Evolutionary conservation across 768 basidiomycete genomes (phyloP).

Genomic region (Lactarius hatsudake): DNA sequence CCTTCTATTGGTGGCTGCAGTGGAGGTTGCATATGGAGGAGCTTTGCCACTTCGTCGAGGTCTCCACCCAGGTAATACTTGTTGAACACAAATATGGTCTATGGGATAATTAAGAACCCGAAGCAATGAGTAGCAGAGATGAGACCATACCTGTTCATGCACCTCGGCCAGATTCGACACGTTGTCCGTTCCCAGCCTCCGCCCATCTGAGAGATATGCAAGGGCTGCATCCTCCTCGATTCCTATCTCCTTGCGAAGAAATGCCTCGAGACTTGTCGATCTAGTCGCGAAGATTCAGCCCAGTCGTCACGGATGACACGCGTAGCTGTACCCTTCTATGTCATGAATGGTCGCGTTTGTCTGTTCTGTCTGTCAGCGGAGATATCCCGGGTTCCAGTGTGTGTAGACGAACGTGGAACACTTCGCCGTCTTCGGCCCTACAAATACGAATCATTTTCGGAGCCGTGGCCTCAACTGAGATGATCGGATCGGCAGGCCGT

Average conservation of each 20-base stretch:
- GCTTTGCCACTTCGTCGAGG: constrained; percentile 57
- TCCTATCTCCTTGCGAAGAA: constrained; percentile 69
- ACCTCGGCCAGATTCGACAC: constrained; percentile 69
- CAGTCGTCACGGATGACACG: not conserved
- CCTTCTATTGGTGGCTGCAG: constrained; percentile 70
- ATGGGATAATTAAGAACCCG: not conserved
- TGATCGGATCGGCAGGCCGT: not conserved
- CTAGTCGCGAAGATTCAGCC: constrained; percentile 38
- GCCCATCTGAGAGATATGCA: constrained; percentile 77
- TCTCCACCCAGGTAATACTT: constrained; percentile 72
- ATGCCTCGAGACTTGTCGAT: constrained; percentile 60
- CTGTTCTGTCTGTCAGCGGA: constrained; percentile 27
- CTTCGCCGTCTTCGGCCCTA: constrained; percentile 41
- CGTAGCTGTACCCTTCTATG: constrained; percentile 61
- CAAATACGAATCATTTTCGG: constrained; percentile 38
- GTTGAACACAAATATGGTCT: constrained; percentile 83
- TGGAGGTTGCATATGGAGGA: constrained; percentile 54
- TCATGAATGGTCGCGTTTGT: constrained; percentile 68
- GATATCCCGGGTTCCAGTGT: not conserved
- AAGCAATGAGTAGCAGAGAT: not conserved
- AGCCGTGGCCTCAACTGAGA: not conserved
- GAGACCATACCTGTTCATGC: constrained; percentile 59
- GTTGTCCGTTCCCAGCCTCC: constrained; percentile 69
- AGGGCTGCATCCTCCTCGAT: constrained; percentile 65
- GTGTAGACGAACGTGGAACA: constrained; percentile 33